Evolutionary conservation across 2,329 filamentous ascomycete genomes (phyloP), one percentile per base, ranked within the genome.

Genomic region (Parafenestella ontariensis): DNA sequence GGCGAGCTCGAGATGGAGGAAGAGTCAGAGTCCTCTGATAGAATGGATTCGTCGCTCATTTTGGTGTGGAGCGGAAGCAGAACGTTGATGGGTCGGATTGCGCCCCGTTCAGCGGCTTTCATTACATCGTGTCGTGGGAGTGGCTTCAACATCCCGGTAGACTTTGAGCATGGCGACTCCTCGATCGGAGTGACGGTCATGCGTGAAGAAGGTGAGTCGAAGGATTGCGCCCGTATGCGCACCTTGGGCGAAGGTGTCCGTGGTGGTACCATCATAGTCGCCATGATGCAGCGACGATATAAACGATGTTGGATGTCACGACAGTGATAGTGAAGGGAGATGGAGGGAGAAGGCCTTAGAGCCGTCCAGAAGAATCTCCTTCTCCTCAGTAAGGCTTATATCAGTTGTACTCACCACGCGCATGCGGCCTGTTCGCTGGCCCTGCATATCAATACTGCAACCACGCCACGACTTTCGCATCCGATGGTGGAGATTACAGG

Each of bases 171-270:
- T 1, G 72, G 70, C 1, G 65, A 72, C 17, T 72, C 69, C 15
- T 73, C 70, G 45, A 72, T 64, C 5, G 71, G 70, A 1, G 71
- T 72, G 2, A 64, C 52, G 34, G 51, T 66, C 29, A 66, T 56
- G 45, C 70, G 70, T 41, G 66, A 68, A 13, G 65, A 67, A n/a
- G 71, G 68, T 5, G 72, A 73, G 57, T 72, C 70, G 59, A 74
- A 76, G 7, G 67, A 72, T 28, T 69, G 69, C 33, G 73, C 72
- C 24, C 71, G 70, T 56, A 75, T 74, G 49, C 69, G 67, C 56
- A 74, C 65, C 45, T 70, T 74, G 21, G 73, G 73, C 28, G 69
- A 72, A 8, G 72, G 73, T 20, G 72, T 76, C 23, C 71, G 61
- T 20, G 66, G 71, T 23, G 69, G 64, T 51, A 58, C 57, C 42